Evolutionary conservation across 257 asterid species (phyloP), one percentile per base, ranked within the genome.

Genomic region (Plantago ovata): DNA sequence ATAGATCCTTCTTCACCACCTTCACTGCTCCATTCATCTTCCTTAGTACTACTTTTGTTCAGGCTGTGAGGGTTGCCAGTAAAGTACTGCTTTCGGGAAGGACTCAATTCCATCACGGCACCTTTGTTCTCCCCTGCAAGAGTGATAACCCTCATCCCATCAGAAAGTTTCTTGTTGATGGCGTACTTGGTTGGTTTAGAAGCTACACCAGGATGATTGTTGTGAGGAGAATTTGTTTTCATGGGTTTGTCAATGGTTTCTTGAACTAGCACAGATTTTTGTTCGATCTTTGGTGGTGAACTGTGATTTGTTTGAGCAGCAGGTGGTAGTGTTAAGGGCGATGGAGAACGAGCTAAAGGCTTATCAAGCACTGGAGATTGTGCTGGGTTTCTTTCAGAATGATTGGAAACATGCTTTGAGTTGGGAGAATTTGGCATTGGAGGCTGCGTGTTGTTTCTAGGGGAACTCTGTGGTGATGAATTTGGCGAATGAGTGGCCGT

Each of bases 81-180:
- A 7, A 54, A 44, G 57, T 50, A 19, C 14, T 15, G 32, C 53
- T 67, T 83, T 69, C 76, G 82, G 43, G 74, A 63, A 19, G 75
- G 65, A 33, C 42, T 74, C 23, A 86, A 38, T 23, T 82, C 85
- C 97, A 89, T 84, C 3, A 82, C 55, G 0, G 97, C 94, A 7
- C 97, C 97, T 74, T 70, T 81, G 73, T 89, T 89, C 18, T 86
- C 90, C 1, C 97, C 97, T 1, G 84, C 81, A 14, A 86, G 83
- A 7, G 90, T 77, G 53, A 89, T 76, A 19, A 86, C 56, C 12
- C 83, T 74, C 70, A 60, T 46, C 7, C 84, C 90, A n/a, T 65
- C 68, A 2, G 74, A 53, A 9, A 3, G 41, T 42, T 69, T 76
- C 75, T 79, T 71, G 36, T 48, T 58, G 45, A 65, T 68, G 14